Evolutionary conservation across 2,329 filamentous ascomycete species (phyloP).

Genomic region (Trichophyton benhamiae): DNA sequence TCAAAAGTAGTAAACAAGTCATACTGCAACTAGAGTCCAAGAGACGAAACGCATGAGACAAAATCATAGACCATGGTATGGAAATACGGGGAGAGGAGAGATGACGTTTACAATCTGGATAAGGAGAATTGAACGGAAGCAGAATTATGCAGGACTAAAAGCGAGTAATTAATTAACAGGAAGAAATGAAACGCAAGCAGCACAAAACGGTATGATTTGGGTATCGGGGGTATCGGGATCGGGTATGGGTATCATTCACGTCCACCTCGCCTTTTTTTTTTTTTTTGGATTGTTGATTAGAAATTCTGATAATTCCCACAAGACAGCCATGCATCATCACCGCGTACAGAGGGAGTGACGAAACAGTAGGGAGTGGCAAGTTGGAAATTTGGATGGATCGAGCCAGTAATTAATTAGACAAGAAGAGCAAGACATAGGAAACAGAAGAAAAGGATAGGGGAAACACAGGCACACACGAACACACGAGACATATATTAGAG

Average conservation of each 20-base stretch:
- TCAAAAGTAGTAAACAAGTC: neutral
- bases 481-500: slow-evolving; percentile 3
- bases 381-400: neutral
- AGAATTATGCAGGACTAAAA: slow-evolving; percentile 3
- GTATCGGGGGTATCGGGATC: slow-evolving; percentile 12
- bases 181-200: neutral
- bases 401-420: slow-evolving; percentile 5
- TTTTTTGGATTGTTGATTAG: slow-evolving; percentile 5
- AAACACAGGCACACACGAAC: neutral
- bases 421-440: slow-evolving; percentile 6
- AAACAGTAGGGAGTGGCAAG: neutral
- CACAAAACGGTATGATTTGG: slow-evolving; percentile 12
- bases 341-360: neutral
- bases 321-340: slow-evolving; percentile 8
- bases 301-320: slow-evolving; percentile 8
- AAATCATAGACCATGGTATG: neutral
- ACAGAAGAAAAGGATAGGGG: neutral
- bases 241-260: slow-evolving; percentile 16
- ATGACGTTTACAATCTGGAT: neutral
- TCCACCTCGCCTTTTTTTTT: slow-evolving; percentile 13
- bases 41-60: neutral
- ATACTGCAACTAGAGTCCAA: neutral
- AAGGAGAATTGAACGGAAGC: neutral
- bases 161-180: slow-evolving; percentile 1
- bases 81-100: neutral